Evolutionary conservation across 2,329 filamentous ascomycete species (phyloP), one percentile per base, ranked within the genome.

Genomic region (Ilyonectria robusta): DNA sequence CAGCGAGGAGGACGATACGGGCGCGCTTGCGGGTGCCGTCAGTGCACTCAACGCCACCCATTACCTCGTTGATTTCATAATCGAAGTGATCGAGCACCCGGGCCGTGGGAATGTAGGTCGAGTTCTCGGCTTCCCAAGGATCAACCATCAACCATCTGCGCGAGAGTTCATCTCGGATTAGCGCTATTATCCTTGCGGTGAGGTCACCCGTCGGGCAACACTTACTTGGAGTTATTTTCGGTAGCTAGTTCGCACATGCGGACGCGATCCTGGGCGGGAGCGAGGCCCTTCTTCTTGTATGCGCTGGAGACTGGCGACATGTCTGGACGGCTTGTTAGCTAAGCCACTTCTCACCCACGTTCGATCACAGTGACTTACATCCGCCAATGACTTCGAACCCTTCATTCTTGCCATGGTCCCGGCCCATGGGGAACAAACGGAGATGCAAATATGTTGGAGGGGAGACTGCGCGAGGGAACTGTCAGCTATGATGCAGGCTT

Each of bases 41-140:
- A 21, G 87, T 85, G 53, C 87, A 88, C 75, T 93, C 87, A 33
- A 96, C 89, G 10, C 95, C 95, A 7, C 95, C 95, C 50, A 94
- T 88, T 26, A 89, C 87, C 58, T 81, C 77, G 78, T 98, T 97
- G 78, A 98, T 93, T 79, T 98, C 94, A 77, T 95, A 84, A 72
- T 97, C 91, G 75, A 98, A 96, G 81, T 98, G 95, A 77, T 97
- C 94, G 55, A 98, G 85, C 46, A 97, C 95, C 74, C 92, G 89
- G 44, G 95, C 95, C 1, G 95, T 98, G 17, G 94, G 94, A 69
- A 94, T 91, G 78, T 97, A 98, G 7, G 72, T 93, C 87, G 76
- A 91, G 89, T 82, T 97, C 91, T 75, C 92, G 40, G 94, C 93
- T 84, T 97, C 95, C 92, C 93, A 97, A 0, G 93, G 90, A 78